Evolutionary conservation across 345 rosid genomes (phyloP).

Genomic region (Citrus trifoliata): DNA sequence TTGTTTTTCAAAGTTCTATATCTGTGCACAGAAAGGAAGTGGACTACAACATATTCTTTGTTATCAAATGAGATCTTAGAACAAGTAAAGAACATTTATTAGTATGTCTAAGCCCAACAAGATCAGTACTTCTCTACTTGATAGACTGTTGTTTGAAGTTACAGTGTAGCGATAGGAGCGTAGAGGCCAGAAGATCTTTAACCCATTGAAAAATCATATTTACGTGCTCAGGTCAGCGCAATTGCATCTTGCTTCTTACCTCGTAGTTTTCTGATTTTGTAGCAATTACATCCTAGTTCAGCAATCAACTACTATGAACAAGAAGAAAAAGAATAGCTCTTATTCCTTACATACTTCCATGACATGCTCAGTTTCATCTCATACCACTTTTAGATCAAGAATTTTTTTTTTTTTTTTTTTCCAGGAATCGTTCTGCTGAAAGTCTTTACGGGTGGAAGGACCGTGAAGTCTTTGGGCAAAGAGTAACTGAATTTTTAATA

Average conservation of each 20-base stretch:
- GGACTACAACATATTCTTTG: not conserved
- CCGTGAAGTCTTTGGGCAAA: conserved; percentile 57
- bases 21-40: not conserved
- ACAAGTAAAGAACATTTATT: not conserved
- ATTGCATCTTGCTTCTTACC: not conserved
- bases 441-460: conserved; percentile 76
- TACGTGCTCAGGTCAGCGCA: not conserved
- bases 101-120: not conserved
- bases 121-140: conserved; percentile 1
- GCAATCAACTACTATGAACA: not conserved
- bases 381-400: not conserved
- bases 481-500: conserved; percentile 51
- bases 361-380: not conserved
- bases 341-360: not conserved
- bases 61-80: not conserved
- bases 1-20: not conserved
- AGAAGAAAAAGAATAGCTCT: not conserved
- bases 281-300: not conserved
- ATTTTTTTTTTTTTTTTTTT: conserved; percentile 13
- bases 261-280: not conserved
- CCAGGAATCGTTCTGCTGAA: conserved; percentile 87
- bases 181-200: not conserved
- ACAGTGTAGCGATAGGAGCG: not conserved
- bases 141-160: not conserved
- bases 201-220: conserved; percentile 4